Percentiles rank a stretch among this genome's conserved stretches.
These are phyloP conservation scores for Kodamaea ohmeri DNA, from an alignment of 1,139 yeast species.

Conservation along the genomic window DNA sequence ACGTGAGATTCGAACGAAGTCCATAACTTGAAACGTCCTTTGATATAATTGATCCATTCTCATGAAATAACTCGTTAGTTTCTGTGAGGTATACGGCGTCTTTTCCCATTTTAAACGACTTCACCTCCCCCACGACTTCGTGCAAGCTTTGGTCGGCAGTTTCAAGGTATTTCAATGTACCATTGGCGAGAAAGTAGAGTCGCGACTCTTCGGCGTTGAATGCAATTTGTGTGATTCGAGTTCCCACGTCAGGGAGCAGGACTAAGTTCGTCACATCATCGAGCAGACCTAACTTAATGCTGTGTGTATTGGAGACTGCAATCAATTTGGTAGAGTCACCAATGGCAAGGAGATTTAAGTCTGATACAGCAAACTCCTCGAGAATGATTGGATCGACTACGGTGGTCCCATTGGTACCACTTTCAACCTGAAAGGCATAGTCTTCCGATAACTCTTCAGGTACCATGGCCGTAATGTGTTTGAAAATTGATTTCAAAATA, in stretches of 20 bases:
- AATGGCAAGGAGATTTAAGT: constrained; percentile 30
- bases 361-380: constrained; percentile 14
- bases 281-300: constrained; percentile 21
- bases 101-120: constrained; percentile 3
- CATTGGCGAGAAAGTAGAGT: constrained; percentile 23
- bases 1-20: neutral
- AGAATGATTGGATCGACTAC: constrained; percentile 32
- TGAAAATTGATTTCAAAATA: neutral
- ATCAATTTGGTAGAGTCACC: constrained; percentile 24
- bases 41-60: neutral
- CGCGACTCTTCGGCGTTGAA: constrained; percentile 25
- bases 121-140: constrained; percentile 5
- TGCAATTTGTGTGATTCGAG: constrained; percentile 23
- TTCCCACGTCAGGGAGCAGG: constrained; percentile 6
- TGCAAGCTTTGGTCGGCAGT: constrained; percentile 10
- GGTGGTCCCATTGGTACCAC: constrained; percentile 24
- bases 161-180: constrained; percentile 10
- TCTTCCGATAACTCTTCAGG: constrained; percentile 36
- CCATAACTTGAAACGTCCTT: constrained; percentile 4
- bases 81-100: constrained; percentile 6
- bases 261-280: constrained; percentile 8
- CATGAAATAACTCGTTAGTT: neutral
- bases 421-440: constrained; percentile 36
- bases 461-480: constrained; percentile 10
- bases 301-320: constrained; percentile 33